Evolutionary conservation across 2,329 filamentous ascomycete species (phyloP).

Genomic region (Verticillium albo-atrum): DNA sequence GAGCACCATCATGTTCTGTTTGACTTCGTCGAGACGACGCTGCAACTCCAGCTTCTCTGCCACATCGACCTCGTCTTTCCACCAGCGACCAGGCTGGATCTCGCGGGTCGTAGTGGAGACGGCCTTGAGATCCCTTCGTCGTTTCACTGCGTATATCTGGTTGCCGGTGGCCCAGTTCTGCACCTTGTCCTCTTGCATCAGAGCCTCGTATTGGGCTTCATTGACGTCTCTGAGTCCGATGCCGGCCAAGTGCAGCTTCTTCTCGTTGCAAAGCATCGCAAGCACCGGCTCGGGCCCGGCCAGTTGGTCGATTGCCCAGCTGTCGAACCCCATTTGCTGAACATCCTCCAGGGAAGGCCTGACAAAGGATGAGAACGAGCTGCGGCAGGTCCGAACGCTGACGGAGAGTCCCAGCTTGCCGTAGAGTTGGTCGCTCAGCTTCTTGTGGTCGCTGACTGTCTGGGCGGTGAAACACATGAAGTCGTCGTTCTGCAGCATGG

Average conservation of each 20-base stretch:
- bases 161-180: slow-evolving; percentile 65
- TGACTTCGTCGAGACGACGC: slow-evolving; percentile 41
- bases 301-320: slow-evolving; percentile 74
- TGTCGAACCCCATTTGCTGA: slow-evolving; percentile 62
- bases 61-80: slow-evolving; percentile 72
- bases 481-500: slow-evolving; percentile 45
- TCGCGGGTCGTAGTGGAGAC: slow-evolving; percentile 63
- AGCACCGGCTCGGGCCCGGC: slow-evolving; percentile 79
- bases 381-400: slow-evolving; percentile 60
- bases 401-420: slow-evolving; percentile 63
- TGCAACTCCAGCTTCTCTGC: slow-evolving; percentile 60
- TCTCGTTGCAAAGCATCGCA: slow-evolving; percentile 79
- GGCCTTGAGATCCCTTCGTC: slow-evolving; percentile 74
- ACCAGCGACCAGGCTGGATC: slow-evolving; percentile 59
- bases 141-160: slow-evolving; percentile 59
- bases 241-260: slow-evolving; percentile 63
- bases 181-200: slow-evolving; percentile 56
- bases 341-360: slow-evolving; percentile 55
- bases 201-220: slow-evolving; percentile 62
- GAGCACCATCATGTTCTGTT: slow-evolving; percentile 16
- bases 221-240: slow-evolving; percentile 59
- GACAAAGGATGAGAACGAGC: slow-evolving; percentile 51
- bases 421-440: slow-evolving; percentile 63
- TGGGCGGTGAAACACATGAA: slow-evolving; percentile 73
- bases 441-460: slow-evolving; percentile 67